Conservation (phyloP, 176 grass and related monocot genomes). For the Zea luxurians region DNA sequence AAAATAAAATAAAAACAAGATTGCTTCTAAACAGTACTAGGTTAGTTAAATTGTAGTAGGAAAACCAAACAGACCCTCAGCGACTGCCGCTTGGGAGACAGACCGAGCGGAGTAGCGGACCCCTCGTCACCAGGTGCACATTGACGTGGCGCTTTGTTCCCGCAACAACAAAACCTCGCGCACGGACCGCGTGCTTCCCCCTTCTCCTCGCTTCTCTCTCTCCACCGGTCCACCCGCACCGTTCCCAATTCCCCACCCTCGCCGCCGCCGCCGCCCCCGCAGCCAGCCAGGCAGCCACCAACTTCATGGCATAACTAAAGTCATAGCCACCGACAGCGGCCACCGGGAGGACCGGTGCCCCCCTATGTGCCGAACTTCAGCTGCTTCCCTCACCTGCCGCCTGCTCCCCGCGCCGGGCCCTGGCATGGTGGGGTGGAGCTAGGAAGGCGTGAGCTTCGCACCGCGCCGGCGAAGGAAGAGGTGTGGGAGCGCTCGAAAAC, state of each 20-base stretch:
- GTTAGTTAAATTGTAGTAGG: no score
- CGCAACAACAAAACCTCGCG: conserved; percentile 31
- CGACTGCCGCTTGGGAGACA: no score
- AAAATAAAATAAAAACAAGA: no score
- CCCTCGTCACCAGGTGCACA: background rate
- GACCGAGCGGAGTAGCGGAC: no score
- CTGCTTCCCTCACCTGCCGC: background rate
- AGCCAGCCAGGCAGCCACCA: background rate
- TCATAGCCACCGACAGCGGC: background rate
- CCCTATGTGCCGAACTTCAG: background rate
- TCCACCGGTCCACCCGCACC: background rate
- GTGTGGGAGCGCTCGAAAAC: background rate
- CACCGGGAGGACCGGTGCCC: background rate
- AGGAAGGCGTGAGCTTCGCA: background rate
- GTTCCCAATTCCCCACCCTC: conserved; percentile 33
- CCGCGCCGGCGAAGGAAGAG: background rate
- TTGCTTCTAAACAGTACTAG: no score
- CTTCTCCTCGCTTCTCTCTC: background rate
- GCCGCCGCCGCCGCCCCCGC: conserved; percentile 12
- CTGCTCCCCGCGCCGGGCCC: background rate
- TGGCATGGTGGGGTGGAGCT: conserved; percentile 17
- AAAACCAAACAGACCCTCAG: no score
- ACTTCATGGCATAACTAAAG: background rate
- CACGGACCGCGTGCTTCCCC: conserved; percentile 32
- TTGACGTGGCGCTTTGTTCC: conserved; percentile 29